phyloP scores from a whole-genome alignment of 2,329 filamentous ascomycete species.

The Didymella arachidicola region DNA sequence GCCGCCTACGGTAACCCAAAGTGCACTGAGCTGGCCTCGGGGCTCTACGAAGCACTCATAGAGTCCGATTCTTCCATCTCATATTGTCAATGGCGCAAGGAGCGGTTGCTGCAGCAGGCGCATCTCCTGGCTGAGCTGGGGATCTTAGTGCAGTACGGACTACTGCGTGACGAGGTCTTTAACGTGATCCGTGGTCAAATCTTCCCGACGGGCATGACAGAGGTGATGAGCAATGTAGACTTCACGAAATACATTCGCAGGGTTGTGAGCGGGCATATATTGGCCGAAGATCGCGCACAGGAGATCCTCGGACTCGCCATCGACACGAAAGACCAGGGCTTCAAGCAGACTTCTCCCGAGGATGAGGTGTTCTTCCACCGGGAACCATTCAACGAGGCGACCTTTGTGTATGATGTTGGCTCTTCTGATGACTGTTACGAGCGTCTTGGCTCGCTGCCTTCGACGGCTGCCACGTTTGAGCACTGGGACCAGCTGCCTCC shows the following conservation, averaged over 20 bases:
- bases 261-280: not conserved
- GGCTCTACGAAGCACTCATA: not conserved
- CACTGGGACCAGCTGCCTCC: not conserved
- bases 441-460: not conserved
- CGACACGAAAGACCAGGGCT: not conserved
- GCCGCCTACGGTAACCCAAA: constrained; percentile 1
- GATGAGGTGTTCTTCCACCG: constrained; percentile 9
- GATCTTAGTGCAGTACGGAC: not conserved
- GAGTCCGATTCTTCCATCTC: not conserved
- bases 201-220: not conserved
- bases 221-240: not conserved
- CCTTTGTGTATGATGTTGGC: constrained; percentile 2
- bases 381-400: not conserved
- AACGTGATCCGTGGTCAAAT: constrained; percentile 1
- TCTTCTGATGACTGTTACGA: not conserved
- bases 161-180: not conserved
- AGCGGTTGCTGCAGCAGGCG: constrained; percentile 1
- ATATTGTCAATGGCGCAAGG: not conserved
- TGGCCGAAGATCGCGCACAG: not conserved
- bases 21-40: not conserved
- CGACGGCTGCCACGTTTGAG: not conserved
- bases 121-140: constrained; percentile 7
- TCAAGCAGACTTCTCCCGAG: constrained; percentile 1
- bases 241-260: not conserved
- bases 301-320: constrained; percentile 4